Conservation (phyloP, 2,329 filamentous ascomycete genomes). For the Fusarium transvaalense region DNA sequence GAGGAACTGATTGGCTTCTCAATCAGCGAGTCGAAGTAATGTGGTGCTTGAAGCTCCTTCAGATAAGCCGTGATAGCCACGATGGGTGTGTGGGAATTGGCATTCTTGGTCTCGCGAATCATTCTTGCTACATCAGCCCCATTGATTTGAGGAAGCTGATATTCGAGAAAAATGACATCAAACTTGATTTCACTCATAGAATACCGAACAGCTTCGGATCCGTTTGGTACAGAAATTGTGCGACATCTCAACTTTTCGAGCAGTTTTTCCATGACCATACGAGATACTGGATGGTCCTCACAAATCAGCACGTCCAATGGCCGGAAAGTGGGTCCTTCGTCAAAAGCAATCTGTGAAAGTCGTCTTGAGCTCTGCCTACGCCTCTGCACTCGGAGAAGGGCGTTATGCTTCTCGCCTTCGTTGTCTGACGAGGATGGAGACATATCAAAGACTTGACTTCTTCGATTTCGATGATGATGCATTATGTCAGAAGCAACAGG, state of each 20-base stretch:
- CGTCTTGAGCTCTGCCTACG: conserved; percentile 95
- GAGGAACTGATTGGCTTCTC: conserved; percentile 96
- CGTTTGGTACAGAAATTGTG: conserved; percentile 90
- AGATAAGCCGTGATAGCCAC: conserved; percentile 97
- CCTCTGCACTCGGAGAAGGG: conserved; percentile 89
- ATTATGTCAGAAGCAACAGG: conserved; percentile 76
- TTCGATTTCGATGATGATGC: conserved; percentile 85
- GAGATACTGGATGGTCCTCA: conserved; percentile 96
- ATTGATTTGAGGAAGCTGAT: conserved; percentile 93
- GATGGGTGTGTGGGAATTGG: conserved; percentile 93
- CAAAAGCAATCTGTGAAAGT: conserved; percentile 89
- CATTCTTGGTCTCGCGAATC: conserved; percentile 96
- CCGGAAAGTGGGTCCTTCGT: conserved; percentile 87
- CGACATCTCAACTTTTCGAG: conserved; percentile 95
- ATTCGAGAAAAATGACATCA: conserved; percentile 98
- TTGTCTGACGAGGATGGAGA: conserved; percentile 98
- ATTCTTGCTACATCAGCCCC: conserved; percentile 96
- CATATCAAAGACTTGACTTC: conserved; percentile 95
- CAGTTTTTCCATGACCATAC: conserved; percentile 98
- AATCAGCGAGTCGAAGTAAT: conserved; percentile 95
- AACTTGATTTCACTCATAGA: conserved; percentile 98
- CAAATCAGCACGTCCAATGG: conserved; percentile 95
- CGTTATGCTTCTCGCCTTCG: conserved; percentile 92
- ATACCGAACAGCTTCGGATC: conserved; percentile 91
- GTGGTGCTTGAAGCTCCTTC: conserved; percentile 94